Base-by-base conservation (phyloP, 345 rosid species). In the Acer saccharum region DNA sequence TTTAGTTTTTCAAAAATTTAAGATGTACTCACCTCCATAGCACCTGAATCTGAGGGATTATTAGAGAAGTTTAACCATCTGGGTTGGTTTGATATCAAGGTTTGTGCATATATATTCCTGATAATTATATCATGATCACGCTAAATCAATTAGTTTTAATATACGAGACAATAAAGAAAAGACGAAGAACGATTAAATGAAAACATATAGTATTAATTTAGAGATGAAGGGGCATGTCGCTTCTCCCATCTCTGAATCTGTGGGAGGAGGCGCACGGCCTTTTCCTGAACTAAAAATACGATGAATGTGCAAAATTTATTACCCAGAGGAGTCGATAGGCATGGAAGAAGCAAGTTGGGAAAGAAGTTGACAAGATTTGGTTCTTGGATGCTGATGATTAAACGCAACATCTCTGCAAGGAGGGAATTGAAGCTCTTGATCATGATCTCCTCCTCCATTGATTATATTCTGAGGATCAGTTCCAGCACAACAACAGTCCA, bases 401-500 rank as follows among this genome's bases (percentile, higher is more conserved):
- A 89, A 86, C 80, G 84, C 73, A 23, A 79, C 84, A 86, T 95
- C 99, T 70, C 90, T 90, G 73, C 97, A 93, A 11, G 89, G 81
- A 76, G 88, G 87, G 46, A 89, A 86, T 21, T 84, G 82, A 83
- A 87, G 80, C 65, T 85, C 89, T 72, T 90, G 27, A 60, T 57
- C 12, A 46, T 46, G 13, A 46, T 46, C 9, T 17, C 21, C 93
- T 7, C 78, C 81, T 76, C 82, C 87, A 72, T 62, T 84, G 61
- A 85, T 65, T 0, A 52, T 75, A 39, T 69, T 50, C 18, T 60
- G 21, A 9, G 20, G 11, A 58, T 87, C 89, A 69, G 88, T 76
- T 70, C 97, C 97, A 64, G 85, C 92, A 74, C 98, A 95, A 81
- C 98, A 93, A 69, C 97, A 93, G 80, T 90, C 97, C 77, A 87